Evolutionary conservation across 2,329 filamentous ascomycete species (phyloP).

Genomic region (Phaeophleospora eucalypticola): DNA sequence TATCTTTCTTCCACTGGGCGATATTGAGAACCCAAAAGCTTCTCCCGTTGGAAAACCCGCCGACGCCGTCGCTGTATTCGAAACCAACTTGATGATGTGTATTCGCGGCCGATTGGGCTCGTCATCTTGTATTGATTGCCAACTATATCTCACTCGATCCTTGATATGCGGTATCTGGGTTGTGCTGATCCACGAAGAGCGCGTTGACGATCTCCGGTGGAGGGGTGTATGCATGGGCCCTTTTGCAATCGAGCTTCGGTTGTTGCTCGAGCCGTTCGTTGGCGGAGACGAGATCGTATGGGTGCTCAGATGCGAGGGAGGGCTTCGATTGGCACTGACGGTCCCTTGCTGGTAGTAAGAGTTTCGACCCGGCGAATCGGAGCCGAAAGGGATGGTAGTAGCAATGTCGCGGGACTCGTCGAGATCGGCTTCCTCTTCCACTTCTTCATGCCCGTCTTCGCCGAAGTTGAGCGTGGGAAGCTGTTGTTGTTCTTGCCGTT

Average conservation of each 20-base stretch:
- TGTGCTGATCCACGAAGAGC: constrained; percentile 20
- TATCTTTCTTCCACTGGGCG: constrained; percentile 67
- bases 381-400: constrained; percentile 21
- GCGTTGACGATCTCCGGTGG: constrained; percentile 16
- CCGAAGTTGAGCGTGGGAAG: neutral
- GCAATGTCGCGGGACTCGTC: constrained; percentile 21
- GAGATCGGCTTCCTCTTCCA: constrained; percentile 14
- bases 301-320: constrained; percentile 4
- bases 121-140: constrained; percentile 35
- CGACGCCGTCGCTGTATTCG: constrained; percentile 74
- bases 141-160: constrained; percentile 35
- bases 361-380: constrained; percentile 10
- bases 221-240: constrained; percentile 15
- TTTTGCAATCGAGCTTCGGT: constrained; percentile 14
- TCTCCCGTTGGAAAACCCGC: constrained; percentile 64
- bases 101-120: constrained; percentile 36
- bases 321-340: constrained; percentile 8
- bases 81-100: constrained; percentile 69
- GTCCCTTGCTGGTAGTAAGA: constrained; percentile 10
- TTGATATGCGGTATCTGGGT: constrained; percentile 29
- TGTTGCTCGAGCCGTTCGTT: constrained; percentile 7
- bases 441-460: constrained; percentile 5
- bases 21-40: constrained; percentile 79
- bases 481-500: constrained; percentile 4
- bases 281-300: constrained; percentile 7